A percentile compares a stretch with the other conserved stretches of the same genome.
Evolutionary conservation across 352 stramenopile genomes (phyloP).

Genomic region (Hyaloperonospora brassicae): DNA sequence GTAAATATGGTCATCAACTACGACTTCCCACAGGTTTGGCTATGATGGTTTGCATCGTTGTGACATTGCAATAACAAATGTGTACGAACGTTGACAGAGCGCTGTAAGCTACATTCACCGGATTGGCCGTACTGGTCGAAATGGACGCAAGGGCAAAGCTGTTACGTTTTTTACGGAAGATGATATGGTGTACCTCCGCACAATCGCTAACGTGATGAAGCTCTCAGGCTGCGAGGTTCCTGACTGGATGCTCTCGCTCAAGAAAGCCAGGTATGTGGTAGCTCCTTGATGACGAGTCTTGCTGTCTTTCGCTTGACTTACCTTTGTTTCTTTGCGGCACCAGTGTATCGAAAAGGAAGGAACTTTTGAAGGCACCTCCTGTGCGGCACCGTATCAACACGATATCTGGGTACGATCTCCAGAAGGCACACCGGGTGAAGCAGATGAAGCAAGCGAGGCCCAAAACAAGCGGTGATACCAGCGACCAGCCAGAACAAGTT

Average conservation of each 20-base stretch:
- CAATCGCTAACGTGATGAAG: constrained; percentile 98
- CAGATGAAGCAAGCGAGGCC: constrained; percentile 41
- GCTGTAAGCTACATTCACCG: constrained; percentile 95
- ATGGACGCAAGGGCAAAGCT: constrained; percentile 87
- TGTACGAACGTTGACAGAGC: constrained; percentile 31
- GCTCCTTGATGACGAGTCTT: constrained; percentile 1
- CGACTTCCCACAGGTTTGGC: constrained; percentile 90
- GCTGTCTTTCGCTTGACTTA: constrained; percentile 3
- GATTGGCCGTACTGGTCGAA: constrained; percentile 93
- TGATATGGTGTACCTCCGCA: constrained; percentile 91
- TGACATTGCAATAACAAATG: constrained; percentile 4
- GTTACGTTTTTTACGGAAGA: constrained; percentile 98
- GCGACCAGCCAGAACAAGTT: constrained; percentile 7
- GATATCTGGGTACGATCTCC: constrained; percentile 80
- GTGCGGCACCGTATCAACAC: constrained; percentile 74
- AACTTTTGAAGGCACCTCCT: constrained; percentile 72
- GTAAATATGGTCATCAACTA: constrained; percentile 99
- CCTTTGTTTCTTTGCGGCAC: constrained; percentile 4
- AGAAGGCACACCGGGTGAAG: constrained; percentile 65
- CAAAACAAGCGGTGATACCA: constrained; percentile 8
- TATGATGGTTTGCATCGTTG: neutral
- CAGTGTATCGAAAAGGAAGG: constrained; percentile 64
- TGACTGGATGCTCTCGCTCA: constrained; percentile 97
- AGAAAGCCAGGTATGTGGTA: constrained; percentile 73
- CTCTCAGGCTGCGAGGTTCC: constrained; percentile 95